Base-by-base conservation (phyloP, 805 yeast genomes). In the Candida lessepsii region DNA sequence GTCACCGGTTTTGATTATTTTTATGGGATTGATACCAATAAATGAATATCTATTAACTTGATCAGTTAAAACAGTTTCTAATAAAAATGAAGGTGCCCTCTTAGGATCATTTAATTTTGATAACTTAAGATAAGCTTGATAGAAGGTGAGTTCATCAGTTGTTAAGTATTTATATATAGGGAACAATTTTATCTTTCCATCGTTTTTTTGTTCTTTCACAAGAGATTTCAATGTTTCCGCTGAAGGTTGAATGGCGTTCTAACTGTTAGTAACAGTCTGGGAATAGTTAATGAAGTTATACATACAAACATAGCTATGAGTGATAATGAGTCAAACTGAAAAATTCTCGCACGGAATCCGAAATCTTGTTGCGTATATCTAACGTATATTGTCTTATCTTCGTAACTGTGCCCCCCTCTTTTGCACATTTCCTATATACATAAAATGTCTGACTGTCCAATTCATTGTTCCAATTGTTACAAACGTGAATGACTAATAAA, bases 41-140 rank as follows among this genome's bases (percentile, higher is more conserved):
- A 90, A 91, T 1, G 97, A 87, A 64, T 83, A 93, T 50, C 99
- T 72, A 47, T 86, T 96, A 21, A 93, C 78, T 33, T 83, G 81
- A 57, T 90, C 96, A 44, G 86, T 86, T 45, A 76, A 76, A 2
- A 98, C 95, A 51, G 91, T 80, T 61, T 93, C 99, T 50, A 93
- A 77, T 38, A 93, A 67, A 53, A 91, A 90, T 3, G 95, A 83
- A 27, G 83, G 84, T 0, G 71, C 54, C 49, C 84, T 73, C 14
- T 66, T 57, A 18, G 70, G 51, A 23, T 72, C 61, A 47, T 73
- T 70, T 35, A 91, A 86, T 36, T 76, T 65, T 5, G 95, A 82
- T 39, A 93, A 73, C 61, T 85, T 87, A 56, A 93, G 67, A 59
- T 91, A 93, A 0, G 98, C 97, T 45, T 79, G 77, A 54, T 90